Conservation (phyloP, 345 rosid species). For the Acer saccharum region DNA sequence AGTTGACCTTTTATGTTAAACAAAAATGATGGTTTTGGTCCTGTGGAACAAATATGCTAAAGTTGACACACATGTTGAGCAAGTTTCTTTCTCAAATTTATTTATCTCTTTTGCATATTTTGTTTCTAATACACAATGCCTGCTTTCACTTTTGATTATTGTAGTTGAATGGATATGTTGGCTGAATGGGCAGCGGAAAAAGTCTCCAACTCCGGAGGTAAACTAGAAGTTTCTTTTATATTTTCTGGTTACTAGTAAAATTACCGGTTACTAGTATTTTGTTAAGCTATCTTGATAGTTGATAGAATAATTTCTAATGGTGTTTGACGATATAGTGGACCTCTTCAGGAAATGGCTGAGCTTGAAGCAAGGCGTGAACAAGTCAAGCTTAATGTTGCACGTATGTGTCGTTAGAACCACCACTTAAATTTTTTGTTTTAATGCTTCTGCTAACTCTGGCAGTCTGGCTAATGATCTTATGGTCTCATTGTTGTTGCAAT, state of each 20-base stretch:
- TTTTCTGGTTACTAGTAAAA: neutral
- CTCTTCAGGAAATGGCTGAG: conserved; percentile 67
- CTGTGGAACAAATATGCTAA: neutral
- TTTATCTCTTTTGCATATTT: neutral
- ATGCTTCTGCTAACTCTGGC: neutral
- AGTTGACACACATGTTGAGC: neutral
- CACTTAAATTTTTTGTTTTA: conserved; percentile 10
- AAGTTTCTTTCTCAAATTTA: neutral
- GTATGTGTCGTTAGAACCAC: conserved; percentile 47
- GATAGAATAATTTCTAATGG: neutral
- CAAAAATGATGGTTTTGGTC: neutral
- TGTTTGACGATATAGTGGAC: conserved; percentile 18
- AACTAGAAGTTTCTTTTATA: conserved; percentile 4
- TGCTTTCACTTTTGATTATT: conserved; percentile 25
- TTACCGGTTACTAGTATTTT: neutral
- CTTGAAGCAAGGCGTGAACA: conserved; percentile 88
- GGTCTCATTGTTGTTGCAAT: neutral
- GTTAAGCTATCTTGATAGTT: neutral
- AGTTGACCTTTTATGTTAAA: conserved; percentile 15
- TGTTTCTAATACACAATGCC: conserved; percentile 13
- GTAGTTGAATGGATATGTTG: conserved; percentile 99
- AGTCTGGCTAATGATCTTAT: neutral
- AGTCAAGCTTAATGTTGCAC: conserved; percentile 76
- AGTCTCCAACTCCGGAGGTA: conserved; percentile 87
- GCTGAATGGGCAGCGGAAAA: conserved; percentile 93